phyloP scores from a whole-genome alignment of 2,329 filamentous ascomycete species.

The Fusarium sp. region DNA sequence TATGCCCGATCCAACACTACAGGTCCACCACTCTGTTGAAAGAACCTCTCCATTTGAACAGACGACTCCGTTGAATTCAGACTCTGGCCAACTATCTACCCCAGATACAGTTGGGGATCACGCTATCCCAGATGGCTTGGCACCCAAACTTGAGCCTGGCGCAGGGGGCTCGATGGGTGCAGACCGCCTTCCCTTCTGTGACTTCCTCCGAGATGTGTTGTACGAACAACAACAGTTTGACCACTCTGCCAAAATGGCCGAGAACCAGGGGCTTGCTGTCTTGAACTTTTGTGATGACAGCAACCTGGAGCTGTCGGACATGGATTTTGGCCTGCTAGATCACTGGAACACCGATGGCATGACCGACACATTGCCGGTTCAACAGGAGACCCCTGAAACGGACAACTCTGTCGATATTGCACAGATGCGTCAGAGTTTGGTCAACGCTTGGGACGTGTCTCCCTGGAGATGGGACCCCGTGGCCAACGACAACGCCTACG shows the following conservation, averaged over 20 bases:
- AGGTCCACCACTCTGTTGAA: slow-evolving; percentile 15
- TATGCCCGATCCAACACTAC: slow-evolving; percentile 9
- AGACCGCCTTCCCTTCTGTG: slow-evolving; percentile 56
- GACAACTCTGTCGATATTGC: slow-evolving; percentile 56
- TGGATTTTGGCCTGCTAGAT: slow-evolving; percentile 63
- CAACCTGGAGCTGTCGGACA: slow-evolving; percentile 62
- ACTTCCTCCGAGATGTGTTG: slow-evolving; percentile 62
- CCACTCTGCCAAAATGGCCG: slow-evolving; percentile 46
- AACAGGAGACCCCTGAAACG: slow-evolving; percentile 39
- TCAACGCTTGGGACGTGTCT: slow-evolving; percentile 61
- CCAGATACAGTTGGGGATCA: slow-evolving; percentile 35
- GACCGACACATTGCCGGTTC: slow-evolving; percentile 31
- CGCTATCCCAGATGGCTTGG: slow-evolving; percentile 12
- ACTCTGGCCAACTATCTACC: slow-evolving; percentile 31
- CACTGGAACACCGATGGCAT: slow-evolving; percentile 58
- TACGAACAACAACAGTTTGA: slow-evolving; percentile 57
- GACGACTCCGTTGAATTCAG: slow-evolving; percentile 18
- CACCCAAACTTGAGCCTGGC: slow-evolving; percentile 28
- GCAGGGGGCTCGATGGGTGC: slow-evolving; percentile 41
- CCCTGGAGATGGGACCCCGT: slow-evolving; percentile 63
- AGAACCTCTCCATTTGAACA: slow-evolving; percentile 31
- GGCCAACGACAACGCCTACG: slow-evolving; percentile 56
- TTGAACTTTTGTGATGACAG: slow-evolving; percentile 62
- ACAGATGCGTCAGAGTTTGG: slow-evolving; percentile 58
- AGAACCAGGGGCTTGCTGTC: slow-evolving; percentile 55